These are phyloP conservation scores for Tuber brumale DNA, from an alignment of 495 filamentous ascomycete species.

Conservation along the genomic window DNA sequence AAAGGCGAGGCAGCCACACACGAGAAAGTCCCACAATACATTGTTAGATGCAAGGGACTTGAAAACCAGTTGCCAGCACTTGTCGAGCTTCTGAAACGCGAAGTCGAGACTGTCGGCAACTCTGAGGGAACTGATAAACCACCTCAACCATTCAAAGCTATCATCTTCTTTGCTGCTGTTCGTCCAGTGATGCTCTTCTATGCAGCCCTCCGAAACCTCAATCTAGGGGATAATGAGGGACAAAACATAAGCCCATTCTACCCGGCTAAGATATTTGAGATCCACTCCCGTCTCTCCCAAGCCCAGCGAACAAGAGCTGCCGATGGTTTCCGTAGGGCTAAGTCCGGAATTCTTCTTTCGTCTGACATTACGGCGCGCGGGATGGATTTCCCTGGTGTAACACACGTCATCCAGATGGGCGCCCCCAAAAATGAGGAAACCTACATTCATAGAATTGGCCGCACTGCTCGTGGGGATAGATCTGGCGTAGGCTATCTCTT, in stretches of 20 bases:
- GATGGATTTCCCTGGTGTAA: slow-evolving; percentile 94
- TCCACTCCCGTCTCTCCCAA: slow-evolving; percentile 78
- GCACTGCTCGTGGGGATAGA: slow-evolving; percentile 63
- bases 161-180: slow-evolving; percentile 80
- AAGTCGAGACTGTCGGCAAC: slow-evolving; percentile 3
- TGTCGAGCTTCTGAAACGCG: slow-evolving; percentile 61
- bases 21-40: slow-evolving; percentile 69
- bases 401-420: slow-evolving; percentile 81
- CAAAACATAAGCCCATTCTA: slow-evolving; percentile 45
- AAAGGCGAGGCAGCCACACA: slow-evolving; percentile 79
- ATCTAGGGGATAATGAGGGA: slow-evolving; percentile 26
- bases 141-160: slow-evolving; percentile 76
- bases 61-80: slow-evolving; percentile 73
- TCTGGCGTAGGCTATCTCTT: slow-evolving; percentile 75
- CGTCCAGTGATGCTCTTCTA: slow-evolving; percentile 59
- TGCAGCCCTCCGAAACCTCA: slow-evolving; percentile 55
- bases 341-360: slow-evolving; percentile 71
- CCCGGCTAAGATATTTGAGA: slow-evolving; percentile 53
- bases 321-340: slow-evolving; percentile 58
- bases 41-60: slow-evolving; percentile 57
- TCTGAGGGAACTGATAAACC: slow-evolving; percentile 38
- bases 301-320: slow-evolving; percentile 57
- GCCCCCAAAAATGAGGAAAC: slow-evolving; percentile 63
- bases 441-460: slow-evolving; percentile 86
- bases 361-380: slow-evolving; percentile 92